Evolutionary conservation across 495 filamentous ascomycete species (phyloP), one percentile per base, ranked within the genome.

Genomic region (Xylaria intraflava): DNA sequence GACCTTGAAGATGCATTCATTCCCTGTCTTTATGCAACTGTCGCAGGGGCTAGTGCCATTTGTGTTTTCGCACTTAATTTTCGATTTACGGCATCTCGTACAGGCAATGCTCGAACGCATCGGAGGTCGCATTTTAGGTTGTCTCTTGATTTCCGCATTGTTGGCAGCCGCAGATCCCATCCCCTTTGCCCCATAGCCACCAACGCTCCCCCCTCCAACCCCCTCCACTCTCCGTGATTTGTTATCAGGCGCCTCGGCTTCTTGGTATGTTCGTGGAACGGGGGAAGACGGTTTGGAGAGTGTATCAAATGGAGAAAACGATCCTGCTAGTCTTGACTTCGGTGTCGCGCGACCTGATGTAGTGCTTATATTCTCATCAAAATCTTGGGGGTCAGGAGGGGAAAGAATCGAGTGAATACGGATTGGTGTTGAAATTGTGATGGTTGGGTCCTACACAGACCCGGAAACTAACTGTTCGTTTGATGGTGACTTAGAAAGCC

Each of bases 21-120:
- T 80, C 40, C 86, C 84, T 39, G 83, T 83, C 49, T 80, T 79
- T 61, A 88, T 79, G 65, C 89, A 95, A 6, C 85, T 85, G 53
- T 86, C 83, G 70, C 89, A 95, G 56, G 81, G 78, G 49, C 16
- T 44, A 12, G 1, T 11, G 16, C 84, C 82, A 46, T 88, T 88
- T 61, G 75, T 76, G 70, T 95, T 95, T 72, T 89, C 83, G 67
- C 78, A 81, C 73, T 90, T 92, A 67, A 90, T 86, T 66, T 92
- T 92, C 67, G 83, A 87, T 64, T 85, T 83, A 50, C 87, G 81
- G 72, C 88, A 92, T 46, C 83, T 77, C 53, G 79, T 78, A 68
- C 88, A 92, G 56, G 88, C 88, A 57, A 92, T 89, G 57, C 84
- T 87, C 44, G 86, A 89, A 49, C 88, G 78, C 82, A 90, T 85